Evolutionary conservation across 2,329 filamentous ascomycete species (phyloP).

Genomic region (Pseudogymnoascus sp.): DNA sequence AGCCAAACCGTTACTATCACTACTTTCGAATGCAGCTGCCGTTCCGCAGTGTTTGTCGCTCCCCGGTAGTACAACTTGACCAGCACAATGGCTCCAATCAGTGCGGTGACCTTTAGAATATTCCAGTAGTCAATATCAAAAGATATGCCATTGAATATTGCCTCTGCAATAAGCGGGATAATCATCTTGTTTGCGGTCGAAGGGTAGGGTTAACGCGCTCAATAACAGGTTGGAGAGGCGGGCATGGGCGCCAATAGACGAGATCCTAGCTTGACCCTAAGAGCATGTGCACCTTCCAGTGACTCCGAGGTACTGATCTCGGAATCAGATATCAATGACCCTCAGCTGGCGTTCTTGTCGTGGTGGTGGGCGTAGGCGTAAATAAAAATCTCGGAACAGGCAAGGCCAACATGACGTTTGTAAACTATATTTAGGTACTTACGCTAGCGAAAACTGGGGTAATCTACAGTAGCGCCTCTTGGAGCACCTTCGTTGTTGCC

Average conservation of each 20-base stretch:
- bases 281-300: not conserved
- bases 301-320: not conserved
- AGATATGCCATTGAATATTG: conserved; percentile 17
- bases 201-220: not conserved
- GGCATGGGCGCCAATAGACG: not conserved
- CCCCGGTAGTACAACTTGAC: conserved; percentile 75
- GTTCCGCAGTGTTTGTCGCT: conserved; percentile 63
- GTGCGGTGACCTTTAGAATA: conserved; percentile 44
- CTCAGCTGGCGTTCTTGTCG: not conserved
- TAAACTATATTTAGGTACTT: conserved; percentile 2
- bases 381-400: conserved; percentile 15
- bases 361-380: conserved; percentile 1
- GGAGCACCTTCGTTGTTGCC: not conserved
- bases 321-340: not conserved
- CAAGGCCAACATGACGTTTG: conserved; percentile 5
- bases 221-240: not conserved
- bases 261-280: not conserved
- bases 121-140: conserved; percentile 29
- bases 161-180: conserved; percentile 23
- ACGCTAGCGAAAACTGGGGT: conserved; percentile 4
- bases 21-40: conserved; percentile 87
- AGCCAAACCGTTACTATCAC: conserved; percentile 72
- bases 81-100: conserved; percentile 43
- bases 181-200: conserved; percentile 20
- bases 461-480: not conserved